Evolutionary conservation across 495 filamentous ascomycete genomes (phyloP), one percentile per base, ranked within the genome.

Genomic region (Entonaema liquescens): DNA sequence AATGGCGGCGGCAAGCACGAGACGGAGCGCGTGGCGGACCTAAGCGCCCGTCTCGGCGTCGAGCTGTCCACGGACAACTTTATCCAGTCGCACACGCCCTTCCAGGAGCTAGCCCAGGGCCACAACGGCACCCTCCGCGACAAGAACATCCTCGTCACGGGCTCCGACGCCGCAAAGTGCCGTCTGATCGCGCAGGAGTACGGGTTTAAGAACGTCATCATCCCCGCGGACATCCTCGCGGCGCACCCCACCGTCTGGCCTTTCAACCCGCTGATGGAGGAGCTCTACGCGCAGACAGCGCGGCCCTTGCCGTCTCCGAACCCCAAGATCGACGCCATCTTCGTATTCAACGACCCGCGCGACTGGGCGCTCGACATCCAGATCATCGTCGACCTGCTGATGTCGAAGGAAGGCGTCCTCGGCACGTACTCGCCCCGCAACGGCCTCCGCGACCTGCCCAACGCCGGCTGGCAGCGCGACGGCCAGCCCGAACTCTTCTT

Each of bases 291-390:
- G 47, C 77, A 77, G 8, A 89, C 89, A 55, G 83, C 90, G 21
- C 84, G 85, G 8, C 90, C 92, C 1, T 84, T 95, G 2, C 85
- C 87, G 7, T 62, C 56, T 8, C 76, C 79, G 19, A 81, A 84
- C 33, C 81, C 93, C 40, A 91, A 92, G 67, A 88, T 98, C 71
- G 90, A 92, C 75, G 93, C 94, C 17, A 87, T 99, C 53, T 89
- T 97, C 75, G 89, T 97, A 33, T 97, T 90, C 82, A 93, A 95
- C 78, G 93, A 97, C 79, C 92, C 95, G 11, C 87, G 95, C 26
- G 95, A 98, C 83, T 98, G 95, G 94, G 93, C 88, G 7, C 84
- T 95, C n/a, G 93, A 97, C 78, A 86, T 87, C 5, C 92, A 94
- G 72, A 71, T 99, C 63, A 88, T 98, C 47, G 70, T 89, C 60